Base-by-base conservation (phyloP, 805 yeast genomes). In the Jamesozyma piceae region DNA sequence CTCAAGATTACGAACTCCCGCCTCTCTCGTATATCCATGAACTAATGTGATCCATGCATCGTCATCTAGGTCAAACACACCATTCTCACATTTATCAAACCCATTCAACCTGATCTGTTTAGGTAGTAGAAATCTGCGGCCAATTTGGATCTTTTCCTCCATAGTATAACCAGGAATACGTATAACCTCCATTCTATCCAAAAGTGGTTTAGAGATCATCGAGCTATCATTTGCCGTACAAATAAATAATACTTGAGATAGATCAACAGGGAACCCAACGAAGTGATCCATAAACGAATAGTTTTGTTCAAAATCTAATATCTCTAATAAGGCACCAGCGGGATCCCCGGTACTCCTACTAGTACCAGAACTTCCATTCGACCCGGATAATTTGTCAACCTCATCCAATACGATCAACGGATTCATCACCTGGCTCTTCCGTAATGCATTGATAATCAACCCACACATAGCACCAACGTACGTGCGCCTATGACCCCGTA, bases 401-500 rank as follows among this genome's bases (percentile, higher is more conserved):
- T 92, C 98, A 66, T 92, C 98, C 54, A 92, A 85, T 55, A 92
- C 69, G 59, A 92, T 84, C 55, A 92, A 74, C n/a, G 98, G 98
- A 62, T 92, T 92, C 52, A 85, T 87, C 0, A 95, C 83, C 60
- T 87, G 82, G 18, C 92, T 81, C 60, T 82, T 85, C 63, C 88
- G 89, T 64, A 92, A 73, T 3, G 96, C 94, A 59, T 84, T 90
- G 34, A 92, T 80, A 37, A 90, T 78, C 50, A 95, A 76, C 49
- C 98, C 98, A 11, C 98, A 97, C 56, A 90, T 75, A 6, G 98
- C 94, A 36, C 97, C 98, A 45, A 92, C 89, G 61, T 92, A 92
- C 1, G 98, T 92, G 68, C 98, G 80, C 69, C 97, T 78, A 61
- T 92, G 98, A 50, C 98, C 98, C 66, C 92, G 90, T 50, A 92